Conservation (phyloP, 148 eudicot genomes). For the Bassia scoparia region DNA sequence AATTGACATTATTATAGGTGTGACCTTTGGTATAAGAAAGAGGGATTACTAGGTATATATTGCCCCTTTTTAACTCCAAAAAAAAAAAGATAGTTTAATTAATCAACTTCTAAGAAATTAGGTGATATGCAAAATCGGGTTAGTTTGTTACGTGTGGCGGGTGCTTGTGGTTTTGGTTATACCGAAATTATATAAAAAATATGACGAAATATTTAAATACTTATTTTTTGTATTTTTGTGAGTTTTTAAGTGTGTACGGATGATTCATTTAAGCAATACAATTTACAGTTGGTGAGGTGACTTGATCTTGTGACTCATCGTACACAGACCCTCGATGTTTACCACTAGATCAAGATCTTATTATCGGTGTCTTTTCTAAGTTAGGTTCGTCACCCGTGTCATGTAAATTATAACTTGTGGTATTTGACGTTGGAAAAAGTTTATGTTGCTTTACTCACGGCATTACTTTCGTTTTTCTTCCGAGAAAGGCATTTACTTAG, state of each 20-base stretch:
- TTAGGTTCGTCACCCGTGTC: too few relatives aligned
- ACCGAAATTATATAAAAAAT: background rate
- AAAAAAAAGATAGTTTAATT: background rate
- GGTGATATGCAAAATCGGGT: background rate
- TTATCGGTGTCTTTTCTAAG: too few relatives aligned
- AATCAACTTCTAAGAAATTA: constrained; percentile 2
- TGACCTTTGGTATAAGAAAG: background rate
- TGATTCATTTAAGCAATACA: too few relatives aligned
- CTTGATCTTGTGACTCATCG: too few relatives aligned
- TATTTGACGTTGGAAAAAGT: background rate
- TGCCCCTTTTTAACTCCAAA: background rate
- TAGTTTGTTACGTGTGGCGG: constrained; percentile 9
- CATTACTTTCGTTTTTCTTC: background rate
- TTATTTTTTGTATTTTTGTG: too few relatives aligned
- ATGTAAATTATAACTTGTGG: background rate
- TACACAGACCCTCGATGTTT: too few relatives aligned
- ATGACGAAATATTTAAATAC: background rate
- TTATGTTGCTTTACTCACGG: background rate
- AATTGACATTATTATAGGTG: background rate
- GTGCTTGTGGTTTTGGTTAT: background rate
- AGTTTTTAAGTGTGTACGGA: too few relatives aligned
- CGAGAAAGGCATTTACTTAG: background rate
- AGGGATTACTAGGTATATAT: background rate
- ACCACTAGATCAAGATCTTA: too few relatives aligned
- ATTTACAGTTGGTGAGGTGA: too few relatives aligned